Evolutionary conservation across 139 green algal genomes (phyloP).

Genomic region (Chlamydomonas asymmetrica): DNA sequence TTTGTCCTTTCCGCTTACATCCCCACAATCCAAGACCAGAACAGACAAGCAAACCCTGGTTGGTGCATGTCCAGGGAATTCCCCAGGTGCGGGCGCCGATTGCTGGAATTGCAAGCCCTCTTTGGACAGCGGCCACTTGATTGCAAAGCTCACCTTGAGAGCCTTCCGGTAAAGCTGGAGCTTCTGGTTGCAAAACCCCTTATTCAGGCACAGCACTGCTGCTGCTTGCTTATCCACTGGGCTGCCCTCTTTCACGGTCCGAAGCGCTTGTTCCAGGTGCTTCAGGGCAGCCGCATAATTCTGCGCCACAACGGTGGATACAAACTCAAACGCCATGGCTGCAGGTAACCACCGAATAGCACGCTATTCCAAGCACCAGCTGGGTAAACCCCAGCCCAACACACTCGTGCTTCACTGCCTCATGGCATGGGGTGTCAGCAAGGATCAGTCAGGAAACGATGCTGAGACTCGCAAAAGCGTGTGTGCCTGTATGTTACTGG

Average conservation of each 20-base stretch:
- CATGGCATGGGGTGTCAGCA: too few relatives aligned
- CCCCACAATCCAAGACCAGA: too few relatives aligned
- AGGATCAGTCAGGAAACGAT: too few relatives aligned
- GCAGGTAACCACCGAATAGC: neutral
- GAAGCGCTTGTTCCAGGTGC: conserved; percentile 31
- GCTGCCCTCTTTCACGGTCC: conserved; percentile 6
- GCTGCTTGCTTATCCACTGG: neutral
- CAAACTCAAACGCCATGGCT: conserved; percentile 4
- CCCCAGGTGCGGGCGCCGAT: too few relatives aligned
- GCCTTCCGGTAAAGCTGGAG: conserved; percentile 74
- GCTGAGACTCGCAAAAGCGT: too few relatives aligned
- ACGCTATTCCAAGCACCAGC: too few relatives aligned
- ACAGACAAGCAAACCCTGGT: too few relatives aligned
- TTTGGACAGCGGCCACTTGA: neutral
- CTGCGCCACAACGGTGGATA: neutral
- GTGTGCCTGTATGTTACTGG: too few relatives aligned
- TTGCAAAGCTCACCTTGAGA: conserved; percentile 76
- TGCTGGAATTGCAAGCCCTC: neutral
- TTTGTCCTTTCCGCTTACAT: too few relatives aligned
- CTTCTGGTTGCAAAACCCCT: conserved; percentile 61
- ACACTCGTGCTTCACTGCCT: too few relatives aligned
- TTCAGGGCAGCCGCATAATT: conserved; percentile 20
- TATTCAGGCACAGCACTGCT: conserved; percentile 59
- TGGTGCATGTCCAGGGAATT: too few relatives aligned
- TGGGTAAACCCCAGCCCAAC: too few relatives aligned